Base-by-base conservation (phyloP, 148 eudicot species). In the Vaccinium macrocarpon region DNA sequence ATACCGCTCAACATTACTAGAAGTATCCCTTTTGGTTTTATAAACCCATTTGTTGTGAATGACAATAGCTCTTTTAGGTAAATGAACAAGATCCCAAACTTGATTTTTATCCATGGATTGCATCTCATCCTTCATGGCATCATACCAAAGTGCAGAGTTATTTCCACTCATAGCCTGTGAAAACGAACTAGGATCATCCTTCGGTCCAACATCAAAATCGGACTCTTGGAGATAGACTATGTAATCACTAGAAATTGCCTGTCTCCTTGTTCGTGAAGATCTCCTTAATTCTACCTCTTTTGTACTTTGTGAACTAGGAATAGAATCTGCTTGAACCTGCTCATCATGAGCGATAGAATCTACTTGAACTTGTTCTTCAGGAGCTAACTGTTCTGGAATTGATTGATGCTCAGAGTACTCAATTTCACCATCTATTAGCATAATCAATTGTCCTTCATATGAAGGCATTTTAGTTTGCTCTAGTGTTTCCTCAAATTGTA, bases 91-190 rank as follows among this genome's bases (percentile, higher is more conserved):
- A 8, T n/a, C 51, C 29, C 16, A 49, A 46, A 32, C 29, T 46
- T 75, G 13, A 75, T 46, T 75, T 21, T 46, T 48, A 18, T 27
- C 56, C 79, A 18, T 48, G 4, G 55, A 75, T 75, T 48, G 53
- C 53, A 75, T 75, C 27, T 75, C 55, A 5, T 75, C 79, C 15
- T 75, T 75, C 53, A 75, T 75, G 29, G 27, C 56, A 76, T 76
- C 56, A 76, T 78, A 52, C 42, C 62, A 78, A 1, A 78, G 27
- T 11, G 18, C n/a, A 1, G 61, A 78, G 9, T 78, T 78, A 2
- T n/a, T 27, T 64, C 70, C 29, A 64, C 29, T 64, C 70, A n/a
- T 64, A n/a, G 29, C 70, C 23, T 64, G 8, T 64, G 70, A 21
- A 64, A 64, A 64, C 8, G 70, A 5, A 64, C 11, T 64, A n/a